Percentiles rank a stretch among this genome's conserved stretches.
These are phyloP conservation scores for Vickermania ingenoplastis DNA, from an alignment of 208 protist genomes.

Conservation along the genomic window DNA sequence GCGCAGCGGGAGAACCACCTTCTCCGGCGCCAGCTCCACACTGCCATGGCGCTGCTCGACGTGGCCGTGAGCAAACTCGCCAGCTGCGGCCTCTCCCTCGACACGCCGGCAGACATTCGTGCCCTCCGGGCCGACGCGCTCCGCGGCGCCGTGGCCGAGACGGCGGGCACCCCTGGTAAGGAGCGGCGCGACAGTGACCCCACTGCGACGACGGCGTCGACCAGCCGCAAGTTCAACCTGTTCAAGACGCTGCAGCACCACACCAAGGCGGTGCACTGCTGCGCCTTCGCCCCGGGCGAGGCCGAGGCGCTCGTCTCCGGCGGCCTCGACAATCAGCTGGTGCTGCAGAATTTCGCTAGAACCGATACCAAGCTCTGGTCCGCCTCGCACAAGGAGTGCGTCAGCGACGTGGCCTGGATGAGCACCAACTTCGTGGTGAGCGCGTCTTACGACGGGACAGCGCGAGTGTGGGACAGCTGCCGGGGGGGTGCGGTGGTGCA, in stretches of 20 bases:
- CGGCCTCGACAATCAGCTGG: constrained; percentile 67
- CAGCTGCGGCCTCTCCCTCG: constrained; percentile 55
- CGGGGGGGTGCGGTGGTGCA: constrained; percentile 29
- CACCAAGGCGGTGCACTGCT: constrained; percentile 72
- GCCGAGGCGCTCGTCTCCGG: constrained; percentile 55
- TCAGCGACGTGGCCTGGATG: constrained; percentile 74
- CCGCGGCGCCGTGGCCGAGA: constrained; percentile 7
- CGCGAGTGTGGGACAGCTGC: constrained; percentile 78
- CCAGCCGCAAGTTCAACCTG: constrained; percentile 48
- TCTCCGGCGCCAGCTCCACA: constrained; percentile 73
- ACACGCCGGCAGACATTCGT: constrained; percentile 70
- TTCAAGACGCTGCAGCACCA: constrained; percentile 61
- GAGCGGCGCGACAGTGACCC: not conserved
- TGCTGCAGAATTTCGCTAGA: constrained; percentile 69
- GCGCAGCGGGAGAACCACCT: constrained; percentile 67
- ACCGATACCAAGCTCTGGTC: constrained; percentile 56
- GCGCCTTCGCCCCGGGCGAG: constrained; percentile 60
- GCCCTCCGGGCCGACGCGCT: constrained; percentile 48
- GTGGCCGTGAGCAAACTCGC: constrained; percentile 78
- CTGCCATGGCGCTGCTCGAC: constrained; percentile 68
- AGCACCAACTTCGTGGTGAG: constrained; percentile 60
- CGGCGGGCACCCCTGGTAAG: constrained; percentile 6
- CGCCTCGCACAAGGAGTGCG: constrained; percentile 58
- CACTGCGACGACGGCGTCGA: constrained; percentile 1
- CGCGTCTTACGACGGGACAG: constrained; percentile 76